Conservation (phyloP, 148 eudicot species). For the Nyssa sinensis region DNA sequence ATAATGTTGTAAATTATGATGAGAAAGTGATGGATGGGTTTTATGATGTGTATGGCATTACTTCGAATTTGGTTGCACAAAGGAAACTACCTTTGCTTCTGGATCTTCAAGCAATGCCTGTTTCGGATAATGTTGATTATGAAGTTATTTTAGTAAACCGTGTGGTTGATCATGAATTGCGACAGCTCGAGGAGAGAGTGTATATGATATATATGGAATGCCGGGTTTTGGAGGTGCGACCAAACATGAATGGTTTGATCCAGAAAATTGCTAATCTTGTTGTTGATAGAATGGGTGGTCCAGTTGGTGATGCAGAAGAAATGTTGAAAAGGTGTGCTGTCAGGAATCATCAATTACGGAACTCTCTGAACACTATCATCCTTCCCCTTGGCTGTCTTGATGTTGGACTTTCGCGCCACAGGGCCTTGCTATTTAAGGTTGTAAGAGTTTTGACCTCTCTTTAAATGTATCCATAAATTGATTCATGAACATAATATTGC, state of each 20-base stretch:
- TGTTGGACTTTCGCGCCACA: constrained; percentile 93
- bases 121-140: constrained; percentile 51
- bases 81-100: constrained; percentile 69
- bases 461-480: neutral
- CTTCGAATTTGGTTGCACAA: constrained; percentile 51
- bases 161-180: constrained; percentile 56
- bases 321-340: constrained; percentile 66
- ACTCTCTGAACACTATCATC: constrained; percentile 55
- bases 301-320: constrained; percentile 80
- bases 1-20: constrained; percentile 77
- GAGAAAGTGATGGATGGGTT: constrained; percentile 89
- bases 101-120: constrained; percentile 70
- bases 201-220: constrained; percentile 48
- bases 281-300: constrained; percentile 90
- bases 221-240: constrained; percentile 41
- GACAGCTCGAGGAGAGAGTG: constrained; percentile 72
- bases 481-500: neutral
- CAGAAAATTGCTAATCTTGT: constrained; percentile 76
- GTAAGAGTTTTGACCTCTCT: constrained; percentile 3
- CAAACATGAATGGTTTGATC: constrained; percentile 46
- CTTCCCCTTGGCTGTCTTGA: constrained; percentile 91
- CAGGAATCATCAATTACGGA: constrained; percentile 60
- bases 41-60: constrained; percentile 70
- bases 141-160: constrained; percentile 86
- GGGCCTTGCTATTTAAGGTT: constrained; percentile 96